Percentiles rank a stretch among this genome's conserved stretches.
Conservation (phyloP, 768 basidiomycete genomes). For the Mycena olivaceomarginata region DNA sequence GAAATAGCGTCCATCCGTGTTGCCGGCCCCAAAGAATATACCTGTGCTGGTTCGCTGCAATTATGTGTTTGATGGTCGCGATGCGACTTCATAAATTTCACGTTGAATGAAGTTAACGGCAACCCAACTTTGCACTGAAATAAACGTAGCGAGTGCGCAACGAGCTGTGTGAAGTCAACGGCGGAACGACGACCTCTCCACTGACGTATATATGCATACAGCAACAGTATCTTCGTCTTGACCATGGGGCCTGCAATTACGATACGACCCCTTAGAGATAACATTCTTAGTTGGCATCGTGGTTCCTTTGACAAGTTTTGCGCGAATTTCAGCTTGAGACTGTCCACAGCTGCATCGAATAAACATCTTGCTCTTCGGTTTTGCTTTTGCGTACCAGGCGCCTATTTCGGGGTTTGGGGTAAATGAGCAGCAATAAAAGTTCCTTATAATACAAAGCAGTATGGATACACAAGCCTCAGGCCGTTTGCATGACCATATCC, state of each 20-base stretch:
- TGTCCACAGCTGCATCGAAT: neutral
- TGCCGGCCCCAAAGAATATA: too few relatives aligned
- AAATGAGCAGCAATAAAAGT: constrained; percentile 9
- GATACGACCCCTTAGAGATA: neutral
- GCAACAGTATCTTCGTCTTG: neutral
- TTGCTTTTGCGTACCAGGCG: too few relatives aligned
- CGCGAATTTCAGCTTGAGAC: neutral
- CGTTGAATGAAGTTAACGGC: too few relatives aligned
- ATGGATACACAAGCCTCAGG: constrained; percentile 14
- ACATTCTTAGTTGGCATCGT: neutral
- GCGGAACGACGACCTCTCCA: too few relatives aligned
- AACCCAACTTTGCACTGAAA: too few relatives aligned
- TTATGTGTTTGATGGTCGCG: too few relatives aligned
- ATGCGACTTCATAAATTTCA: too few relatives aligned
- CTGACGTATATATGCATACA: neutral
- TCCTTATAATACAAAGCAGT: neutral
- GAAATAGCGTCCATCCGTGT: too few relatives aligned
- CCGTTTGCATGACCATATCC: constrained; percentile 44
- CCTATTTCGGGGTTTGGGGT: neutral
- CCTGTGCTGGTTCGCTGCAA: too few relatives aligned
- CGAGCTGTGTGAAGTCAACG: too few relatives aligned
- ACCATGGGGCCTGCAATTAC: neutral
- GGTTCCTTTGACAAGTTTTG: neutral
- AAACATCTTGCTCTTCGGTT: neutral
- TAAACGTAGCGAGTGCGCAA: too few relatives aligned